Percentiles rank a stretch among this genome's conserved stretches.
These are phyloP conservation scores for Verticillium alfalfae DNA, from an alignment of 2,329 filamentous ascomycete species.

Conservation along the genomic window DNA sequence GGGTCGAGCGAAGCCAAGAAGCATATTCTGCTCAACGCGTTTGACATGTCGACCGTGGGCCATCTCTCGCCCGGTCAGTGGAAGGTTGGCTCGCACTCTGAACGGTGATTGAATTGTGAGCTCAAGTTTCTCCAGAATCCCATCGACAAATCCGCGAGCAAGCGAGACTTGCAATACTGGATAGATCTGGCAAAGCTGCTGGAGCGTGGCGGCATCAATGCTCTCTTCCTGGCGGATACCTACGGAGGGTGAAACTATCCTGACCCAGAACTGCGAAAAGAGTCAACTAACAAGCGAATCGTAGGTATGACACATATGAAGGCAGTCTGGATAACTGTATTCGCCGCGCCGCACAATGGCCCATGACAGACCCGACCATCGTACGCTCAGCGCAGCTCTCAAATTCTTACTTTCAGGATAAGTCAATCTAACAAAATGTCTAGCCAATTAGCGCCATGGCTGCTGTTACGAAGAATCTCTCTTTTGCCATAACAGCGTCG, in stretches of 20 bases:
- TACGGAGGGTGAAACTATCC: conserved; percentile 39
- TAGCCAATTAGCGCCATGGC: conserved; percentile 62
- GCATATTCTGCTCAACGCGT: conserved; percentile 55
- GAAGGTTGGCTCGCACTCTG: conserved; percentile 40
- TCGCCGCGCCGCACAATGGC: conserved; percentile 58
- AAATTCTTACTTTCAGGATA: background rate
- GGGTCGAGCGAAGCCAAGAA: conserved; percentile 4
- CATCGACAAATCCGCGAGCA: conserved; percentile 53
- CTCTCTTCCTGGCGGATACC: conserved; percentile 61
- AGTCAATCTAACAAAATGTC: background rate
- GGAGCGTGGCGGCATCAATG: conserved; percentile 58
- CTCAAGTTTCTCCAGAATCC: conserved; percentile 40
- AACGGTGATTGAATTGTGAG: background rate
- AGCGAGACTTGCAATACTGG: conserved; percentile 57
- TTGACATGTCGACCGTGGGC: conserved; percentile 61
- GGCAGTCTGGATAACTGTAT: conserved; percentile 56
- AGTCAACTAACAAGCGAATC: background rate
- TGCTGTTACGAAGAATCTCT: conserved; percentile 58
- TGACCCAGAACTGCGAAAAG: no score
- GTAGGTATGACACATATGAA: conserved; percentile 53
- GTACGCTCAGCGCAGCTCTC: conserved; percentile 27
- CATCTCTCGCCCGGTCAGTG: conserved; percentile 63
- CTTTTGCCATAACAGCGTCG: conserved; percentile 57
- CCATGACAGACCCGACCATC: conserved; percentile 59
- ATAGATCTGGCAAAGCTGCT: conserved; percentile 57